Evolutionary conservation across 1,284 basidiomycete species (phyloP), one percentile per base, ranked within the genome.

Genomic region (Microbotryum scabiosae): DNA sequence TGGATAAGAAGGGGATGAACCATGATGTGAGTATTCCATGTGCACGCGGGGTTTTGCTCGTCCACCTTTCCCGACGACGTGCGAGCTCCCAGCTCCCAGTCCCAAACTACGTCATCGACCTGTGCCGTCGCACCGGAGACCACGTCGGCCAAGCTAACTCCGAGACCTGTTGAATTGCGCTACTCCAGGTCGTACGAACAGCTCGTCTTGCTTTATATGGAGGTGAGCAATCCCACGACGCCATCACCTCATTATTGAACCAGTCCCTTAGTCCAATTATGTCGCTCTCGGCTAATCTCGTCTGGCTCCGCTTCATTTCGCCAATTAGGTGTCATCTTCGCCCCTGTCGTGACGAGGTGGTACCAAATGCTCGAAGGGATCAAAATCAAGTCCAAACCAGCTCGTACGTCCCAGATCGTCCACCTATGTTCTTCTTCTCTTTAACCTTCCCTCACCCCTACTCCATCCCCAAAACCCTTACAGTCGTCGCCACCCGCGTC

Each of bases 181-280:
- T 32, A 18, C 6, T 41, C 36, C 69, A 90, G 87, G 80, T 84
- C 70, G 70, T 78, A 57, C 79, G 89, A 21, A 90, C 88, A 1
- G 81, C 82, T 12, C 79, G 88, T 41, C 72, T 89, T 51, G 80
- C 84, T 2, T 82, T 86, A 69, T 91, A 87, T 68, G 88, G 89
- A 70, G 84, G 84, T 65, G 46, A 36, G 59, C 21, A 41, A 16
- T 16, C 36, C n/a, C 49, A 26, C 16, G 16, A 50, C 43, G 48
- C 12, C n/a, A 47, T 6, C 36, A 18, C 14, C 16, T 41, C 36
- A 10, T 30, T 12, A 41, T 16, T 2, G 14, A 41, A 41, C 36
- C 12, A 41, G 36, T 18, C 36, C 7, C 36, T 16, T 41, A 10
- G 16, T 16, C 36, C 36, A 41, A 18, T 41, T 18, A 4, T 41